Evolutionary conservation across 2,329 filamentous ascomycete species (phyloP).

Genomic region (Endothia cerciana): DNA sequence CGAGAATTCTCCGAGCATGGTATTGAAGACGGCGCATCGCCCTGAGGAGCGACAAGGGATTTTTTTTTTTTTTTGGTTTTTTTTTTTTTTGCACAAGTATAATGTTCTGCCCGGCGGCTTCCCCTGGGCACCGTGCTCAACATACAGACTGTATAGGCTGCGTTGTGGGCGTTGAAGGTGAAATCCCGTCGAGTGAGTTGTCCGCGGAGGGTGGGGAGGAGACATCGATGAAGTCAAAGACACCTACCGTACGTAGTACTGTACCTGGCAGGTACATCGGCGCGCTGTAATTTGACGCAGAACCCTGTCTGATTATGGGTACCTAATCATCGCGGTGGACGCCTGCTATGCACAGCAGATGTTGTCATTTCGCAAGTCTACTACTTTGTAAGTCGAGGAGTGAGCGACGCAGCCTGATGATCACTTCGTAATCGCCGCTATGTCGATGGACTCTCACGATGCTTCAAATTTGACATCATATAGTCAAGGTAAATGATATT

Average conservation of each 20-base stretch:
- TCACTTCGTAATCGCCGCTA: background rate
- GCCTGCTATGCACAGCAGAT: background rate
- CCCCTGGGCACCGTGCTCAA: too few species aligned
- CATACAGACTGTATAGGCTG: background rate
- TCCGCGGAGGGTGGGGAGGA: background rate
- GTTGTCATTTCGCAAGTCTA: slow-evolving; percentile 1
- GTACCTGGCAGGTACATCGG: background rate
- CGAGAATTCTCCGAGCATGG: slow-evolving; percentile 11
- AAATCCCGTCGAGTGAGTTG: background rate
- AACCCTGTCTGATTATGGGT: background rate
- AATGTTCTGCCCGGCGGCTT: too few species aligned
- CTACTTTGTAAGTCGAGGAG: background rate
- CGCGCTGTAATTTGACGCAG: background rate
- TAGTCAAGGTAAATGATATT: background rate
- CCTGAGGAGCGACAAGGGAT: background rate
- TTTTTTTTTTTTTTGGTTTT: too few species aligned
- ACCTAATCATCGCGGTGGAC: slow-evolving; percentile 6
- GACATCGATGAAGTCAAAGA: background rate
- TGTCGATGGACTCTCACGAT: background rate
- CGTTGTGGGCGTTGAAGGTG: background rate
- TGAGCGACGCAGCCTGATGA: background rate
- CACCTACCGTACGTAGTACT: too few species aligned
- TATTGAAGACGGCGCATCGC: slow-evolving; percentile 2
- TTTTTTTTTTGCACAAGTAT: too few species aligned
- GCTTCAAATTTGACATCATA: background rate